phyloP scores from a whole-genome alignment of 441 rosid species.

The Raphanus hybrid region DNA sequence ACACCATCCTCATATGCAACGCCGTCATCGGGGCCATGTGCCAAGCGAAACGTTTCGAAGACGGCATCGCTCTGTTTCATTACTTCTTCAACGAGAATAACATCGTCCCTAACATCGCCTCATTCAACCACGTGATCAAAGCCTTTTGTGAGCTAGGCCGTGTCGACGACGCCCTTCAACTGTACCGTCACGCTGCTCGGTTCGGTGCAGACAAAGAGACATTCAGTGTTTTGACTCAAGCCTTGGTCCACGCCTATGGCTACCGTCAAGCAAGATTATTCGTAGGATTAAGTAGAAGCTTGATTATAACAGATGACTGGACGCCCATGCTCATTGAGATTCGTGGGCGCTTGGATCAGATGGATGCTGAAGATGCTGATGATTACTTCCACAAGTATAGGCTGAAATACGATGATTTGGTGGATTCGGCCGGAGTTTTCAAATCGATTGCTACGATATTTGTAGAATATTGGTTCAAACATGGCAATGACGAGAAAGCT shows the following conservation, averaged over 20 bases:
- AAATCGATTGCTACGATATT: conserved; percentile 1
- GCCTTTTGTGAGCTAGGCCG: conserved; percentile 9
- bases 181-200: not conserved
- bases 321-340: not conserved
- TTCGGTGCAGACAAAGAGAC: conserved; percentile 1
- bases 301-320: not conserved
- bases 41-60: not conserved
- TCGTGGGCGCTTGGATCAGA: conserved; percentile 4
- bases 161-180: conserved; percentile 6
- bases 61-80: not conserved
- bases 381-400: not conserved
- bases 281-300: not conserved
- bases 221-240: not conserved
- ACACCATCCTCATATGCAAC: conserved; percentile 1
- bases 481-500: not conserved
- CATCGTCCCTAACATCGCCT: conserved; percentile 2
- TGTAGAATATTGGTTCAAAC: not conserved
- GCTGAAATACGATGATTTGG: not conserved
- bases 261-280: not conserved
- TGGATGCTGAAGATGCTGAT: conserved; percentile 2
- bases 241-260: not conserved
- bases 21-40: conserved; percentile 1
- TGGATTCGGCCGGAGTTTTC: not conserved
- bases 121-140: not conserved
- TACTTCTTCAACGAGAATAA: conserved; percentile 5